Evolutionary conservation across 345 rosid species (phyloP).

Genomic region (Melastoma malabathricum): DNA sequence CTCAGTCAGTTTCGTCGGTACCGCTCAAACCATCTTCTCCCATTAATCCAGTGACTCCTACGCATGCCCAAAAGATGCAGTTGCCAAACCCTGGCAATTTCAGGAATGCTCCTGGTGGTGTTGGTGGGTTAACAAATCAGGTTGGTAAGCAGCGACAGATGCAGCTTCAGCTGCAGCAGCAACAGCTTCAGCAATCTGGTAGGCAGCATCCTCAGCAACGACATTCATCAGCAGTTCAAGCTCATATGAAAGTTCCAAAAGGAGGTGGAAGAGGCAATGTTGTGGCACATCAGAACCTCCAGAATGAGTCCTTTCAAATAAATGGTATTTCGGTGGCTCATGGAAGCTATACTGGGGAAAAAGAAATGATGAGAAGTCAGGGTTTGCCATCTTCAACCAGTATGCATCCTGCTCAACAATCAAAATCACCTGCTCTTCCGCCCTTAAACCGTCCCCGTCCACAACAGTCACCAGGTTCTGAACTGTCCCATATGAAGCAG

Average conservation of each 20-base stretch:
- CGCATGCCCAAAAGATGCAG: constrained; percentile 50
- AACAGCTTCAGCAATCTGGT: constrained; percentile 76
- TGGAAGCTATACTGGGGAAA: constrained; percentile 52
- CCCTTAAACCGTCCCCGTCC: constrained; percentile 45
- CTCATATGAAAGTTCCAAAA: constrained; percentile 57
- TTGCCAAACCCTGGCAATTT: constrained; percentile 43
- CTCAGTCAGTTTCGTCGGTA: constrained; percentile 42
- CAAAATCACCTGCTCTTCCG: constrained; percentile 51
- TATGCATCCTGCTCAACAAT: constrained; percentile 37
- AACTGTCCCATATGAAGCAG: constrained; percentile 26
- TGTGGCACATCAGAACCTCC: constrained; percentile 47
- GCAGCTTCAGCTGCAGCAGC: constrained; percentile 47
- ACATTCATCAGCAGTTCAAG: constrained; percentile 47
- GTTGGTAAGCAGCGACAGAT: constrained; percentile 78
- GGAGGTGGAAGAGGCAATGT: constrained; percentile 79
- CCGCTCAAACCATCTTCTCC: constrained; percentile 44
- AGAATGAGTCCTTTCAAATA: constrained; percentile 51
- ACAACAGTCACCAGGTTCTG: constrained; percentile 44
- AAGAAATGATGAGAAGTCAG: constrained; percentile 62
- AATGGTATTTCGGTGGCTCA: constrained; percentile 51
- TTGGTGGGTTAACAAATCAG: constrained; percentile 55
- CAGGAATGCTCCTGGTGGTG: constrained; percentile 45
- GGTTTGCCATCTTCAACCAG: constrained; percentile 46
- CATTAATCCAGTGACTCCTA: constrained; percentile 39
- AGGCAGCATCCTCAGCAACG: constrained; percentile 84